These are phyloP conservation scores for Rhizopus arrhizus DNA, from an alignment of 371 early-diverging fungal species.

Conservation along the genomic window DNA sequence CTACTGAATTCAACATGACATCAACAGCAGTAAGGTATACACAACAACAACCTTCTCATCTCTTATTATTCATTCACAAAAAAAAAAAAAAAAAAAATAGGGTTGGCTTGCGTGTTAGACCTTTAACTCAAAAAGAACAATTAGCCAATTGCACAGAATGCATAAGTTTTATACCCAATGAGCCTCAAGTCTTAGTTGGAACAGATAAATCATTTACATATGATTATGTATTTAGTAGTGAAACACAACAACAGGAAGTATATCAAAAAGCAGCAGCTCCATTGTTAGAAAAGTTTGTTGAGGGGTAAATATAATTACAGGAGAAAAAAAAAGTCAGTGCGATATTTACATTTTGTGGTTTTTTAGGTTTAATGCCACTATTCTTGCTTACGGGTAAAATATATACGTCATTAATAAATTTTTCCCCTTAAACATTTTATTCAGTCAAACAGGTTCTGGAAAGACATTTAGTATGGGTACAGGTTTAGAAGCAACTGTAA, in stretches of 20 bases:
- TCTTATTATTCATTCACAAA: not conserved
- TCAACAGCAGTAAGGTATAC: slow-evolving; percentile 7
- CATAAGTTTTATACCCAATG: slow-evolving; percentile 64
- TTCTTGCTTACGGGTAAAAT: slow-evolving; percentile 92
- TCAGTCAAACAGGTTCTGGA: slow-evolving; percentile 60
- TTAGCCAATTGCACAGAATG: slow-evolving; percentile 67
- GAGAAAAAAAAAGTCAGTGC: slow-evolving; percentile 5
- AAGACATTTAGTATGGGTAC: slow-evolving; percentile 62
- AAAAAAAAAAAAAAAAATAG: slow-evolving; percentile 29
- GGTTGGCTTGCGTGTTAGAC: slow-evolving; percentile 82
- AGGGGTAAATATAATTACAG: slow-evolving; percentile 66
- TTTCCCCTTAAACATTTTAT: slow-evolving; percentile 2
- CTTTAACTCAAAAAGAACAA: slow-evolving; percentile 73
- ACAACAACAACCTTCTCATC: not conserved
- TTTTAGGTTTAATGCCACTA: slow-evolving; percentile 78
- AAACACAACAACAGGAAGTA: slow-evolving; percentile 66
- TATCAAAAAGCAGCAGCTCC: slow-evolving; percentile 71
- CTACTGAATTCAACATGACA: not conserved
- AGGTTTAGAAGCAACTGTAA: slow-evolving; percentile 39
- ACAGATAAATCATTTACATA: slow-evolving; percentile 77
- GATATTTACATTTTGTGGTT: not conserved
- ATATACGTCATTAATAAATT: not conserved
- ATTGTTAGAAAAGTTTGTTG: slow-evolving; percentile 78
- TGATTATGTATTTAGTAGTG: slow-evolving; percentile 80
- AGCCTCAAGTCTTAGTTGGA: slow-evolving; percentile 64